Conservation (phyloP, 441 rosid species). For the Croton laevigatus region DNA sequence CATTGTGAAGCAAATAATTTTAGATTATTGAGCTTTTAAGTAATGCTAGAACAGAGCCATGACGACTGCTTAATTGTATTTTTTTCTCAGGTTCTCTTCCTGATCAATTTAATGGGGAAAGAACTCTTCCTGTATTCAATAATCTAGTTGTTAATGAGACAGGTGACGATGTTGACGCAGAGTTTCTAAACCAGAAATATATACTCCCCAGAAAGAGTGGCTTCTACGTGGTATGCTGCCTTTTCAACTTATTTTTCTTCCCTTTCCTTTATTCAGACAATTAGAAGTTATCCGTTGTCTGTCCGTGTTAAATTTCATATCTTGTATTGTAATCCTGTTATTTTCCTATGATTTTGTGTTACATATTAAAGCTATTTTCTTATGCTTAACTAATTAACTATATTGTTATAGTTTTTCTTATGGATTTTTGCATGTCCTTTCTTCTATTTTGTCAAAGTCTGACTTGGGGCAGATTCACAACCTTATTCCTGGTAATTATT, state of each 20-base stretch:
- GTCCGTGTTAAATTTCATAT: not conserved
- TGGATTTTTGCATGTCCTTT: slow-evolving; percentile 25
- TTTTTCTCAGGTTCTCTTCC: slow-evolving; percentile 30
- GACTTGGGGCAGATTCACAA: slow-evolving; percentile 74
- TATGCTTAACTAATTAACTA: not conserved
- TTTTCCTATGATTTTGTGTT: not conserved
- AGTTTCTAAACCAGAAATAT: slow-evolving; percentile 45
- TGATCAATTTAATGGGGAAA: slow-evolving; percentile 28
- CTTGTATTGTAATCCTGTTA: not conserved
- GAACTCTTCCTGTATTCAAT: slow-evolving; percentile 49
- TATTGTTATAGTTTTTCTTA: slow-evolving; percentile 22
- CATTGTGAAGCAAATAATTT: not conserved
- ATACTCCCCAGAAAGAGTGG: slow-evolving; percentile 58
- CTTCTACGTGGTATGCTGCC: slow-evolving; percentile 70
- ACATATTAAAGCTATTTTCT: not conserved
- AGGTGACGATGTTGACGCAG: slow-evolving; percentile 60
- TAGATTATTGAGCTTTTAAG: not conserved
- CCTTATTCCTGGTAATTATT: slow-evolving; percentile 74
- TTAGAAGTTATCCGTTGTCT: not conserved
- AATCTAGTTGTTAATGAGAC: slow-evolving; percentile 55
- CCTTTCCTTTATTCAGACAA: not conserved
- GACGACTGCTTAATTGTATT: not conserved
- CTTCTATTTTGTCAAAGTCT: slow-evolving; percentile 52
- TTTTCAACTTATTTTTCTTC: not conserved
- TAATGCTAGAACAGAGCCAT: too few relatives aligned